These are phyloP conservation scores for Xanthoconium stramineum DNA, from an alignment of 768 basidiomycete species.

Conservation along the genomic window DNA sequence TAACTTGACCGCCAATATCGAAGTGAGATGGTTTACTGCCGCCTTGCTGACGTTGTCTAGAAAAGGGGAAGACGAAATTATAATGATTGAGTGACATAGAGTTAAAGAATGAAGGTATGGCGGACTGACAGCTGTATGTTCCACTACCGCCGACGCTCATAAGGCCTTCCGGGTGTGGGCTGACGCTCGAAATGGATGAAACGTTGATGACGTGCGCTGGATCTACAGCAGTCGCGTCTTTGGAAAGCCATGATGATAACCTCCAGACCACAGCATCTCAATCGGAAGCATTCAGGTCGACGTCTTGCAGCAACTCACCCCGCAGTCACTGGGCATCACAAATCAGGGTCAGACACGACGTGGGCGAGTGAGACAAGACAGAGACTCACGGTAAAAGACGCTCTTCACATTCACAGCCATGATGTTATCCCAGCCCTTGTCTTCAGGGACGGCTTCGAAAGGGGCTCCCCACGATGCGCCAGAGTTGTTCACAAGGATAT, in stretches of 20 bases:
- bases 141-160: conserved; percentile 58
- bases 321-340: conserved; percentile 37
- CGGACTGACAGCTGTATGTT: conserved; percentile 72
- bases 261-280: conserved; percentile 8
- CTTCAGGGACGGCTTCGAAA: conserved; percentile 69
- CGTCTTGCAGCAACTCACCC: conserved; percentile 30
- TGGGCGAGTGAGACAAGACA: neutral
- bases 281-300: neutral
- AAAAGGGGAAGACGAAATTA: neutral
- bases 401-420: conserved; percentile 84
- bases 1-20: conserved; percentile 65
- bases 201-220: conserved; percentile 82
- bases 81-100: neutral
- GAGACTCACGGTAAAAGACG: conserved; percentile 68
- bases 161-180: conserved; percentile 44
- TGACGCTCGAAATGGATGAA: conserved; percentile 64
- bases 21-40: conserved; percentile 82
- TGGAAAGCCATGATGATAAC: conserved; percentile 52
- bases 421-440: conserved; percentile 83
- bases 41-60: conserved; percentile 81
- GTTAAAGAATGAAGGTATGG: neutral
- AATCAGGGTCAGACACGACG: neutral
- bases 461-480: conserved; percentile 78
- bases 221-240: conserved; percentile 57
- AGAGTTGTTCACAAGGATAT: conserved; percentile 83